A percentile compares a stretch with the other conserved stretches of the same genome.
These are phyloP conservation scores for Candida sp. DNA, from an alignment of 1,139 yeast genomes.

Conservation along the genomic window DNA sequence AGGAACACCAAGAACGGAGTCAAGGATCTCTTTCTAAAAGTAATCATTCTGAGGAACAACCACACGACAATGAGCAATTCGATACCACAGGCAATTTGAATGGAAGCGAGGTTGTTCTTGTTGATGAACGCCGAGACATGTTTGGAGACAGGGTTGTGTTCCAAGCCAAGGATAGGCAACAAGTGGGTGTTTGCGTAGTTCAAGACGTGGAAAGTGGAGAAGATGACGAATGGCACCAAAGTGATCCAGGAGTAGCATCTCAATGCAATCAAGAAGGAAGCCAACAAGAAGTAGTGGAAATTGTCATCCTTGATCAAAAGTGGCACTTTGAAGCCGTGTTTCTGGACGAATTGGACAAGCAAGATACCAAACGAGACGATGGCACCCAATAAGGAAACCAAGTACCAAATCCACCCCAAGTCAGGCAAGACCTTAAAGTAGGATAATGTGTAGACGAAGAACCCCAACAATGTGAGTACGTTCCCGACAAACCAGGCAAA, in stretches of 20 bases:
- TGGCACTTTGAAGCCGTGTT: slow-evolving; percentile 38
- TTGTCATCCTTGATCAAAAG: slow-evolving; percentile 46
- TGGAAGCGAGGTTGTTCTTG: slow-evolving; percentile 69
- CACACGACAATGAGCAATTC: slow-evolving; percentile 63
- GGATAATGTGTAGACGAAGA: slow-evolving; percentile 58
- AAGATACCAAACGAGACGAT: slow-evolving; percentile 80
- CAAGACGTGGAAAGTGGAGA: slow-evolving; percentile 65
- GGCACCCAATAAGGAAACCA: slow-evolving; percentile 65
- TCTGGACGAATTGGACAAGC: slow-evolving; percentile 55
- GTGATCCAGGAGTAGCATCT: slow-evolving; percentile 49
- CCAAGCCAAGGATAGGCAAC: slow-evolving; percentile 65
- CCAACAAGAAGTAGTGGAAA: slow-evolving; percentile 52
- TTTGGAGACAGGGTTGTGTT: slow-evolving; percentile 41
- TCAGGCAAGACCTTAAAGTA: slow-evolving; percentile 27
- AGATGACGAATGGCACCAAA: slow-evolving; percentile 54
- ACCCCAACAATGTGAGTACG: slow-evolving; percentile 59
- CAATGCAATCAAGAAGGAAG: slow-evolving; percentile 37
- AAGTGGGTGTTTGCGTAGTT: slow-evolving; percentile 63
- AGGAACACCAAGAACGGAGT: slow-evolving; percentile 60
- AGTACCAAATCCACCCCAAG: slow-evolving; percentile 54
- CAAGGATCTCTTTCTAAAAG: slow-evolving; percentile 71
- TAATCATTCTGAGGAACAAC: slow-evolving; percentile 56
- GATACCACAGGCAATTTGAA: slow-evolving; percentile 70
- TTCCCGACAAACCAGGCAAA: slow-evolving; percentile 79
- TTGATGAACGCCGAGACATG: slow-evolving; percentile 59